Conservation (phyloP, 1,139 yeast genomes). For the Hemisphaericaspora lyxosophila region DNA sequence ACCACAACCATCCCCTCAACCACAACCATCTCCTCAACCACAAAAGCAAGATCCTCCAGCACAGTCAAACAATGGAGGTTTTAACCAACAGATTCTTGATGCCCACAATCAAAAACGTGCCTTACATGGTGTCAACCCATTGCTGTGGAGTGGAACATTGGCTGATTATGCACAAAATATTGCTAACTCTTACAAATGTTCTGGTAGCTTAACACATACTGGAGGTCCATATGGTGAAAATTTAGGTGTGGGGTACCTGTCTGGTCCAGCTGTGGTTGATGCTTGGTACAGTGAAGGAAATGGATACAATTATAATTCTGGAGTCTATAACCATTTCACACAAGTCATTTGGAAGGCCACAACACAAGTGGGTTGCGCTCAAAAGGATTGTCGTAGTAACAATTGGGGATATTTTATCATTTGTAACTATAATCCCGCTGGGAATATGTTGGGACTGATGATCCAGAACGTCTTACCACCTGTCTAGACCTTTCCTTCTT, state of each 20-base stretch:
- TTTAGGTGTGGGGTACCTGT: constrained; percentile 69
- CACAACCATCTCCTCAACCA: constrained; percentile 1
- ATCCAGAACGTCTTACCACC: constrained; percentile 47
- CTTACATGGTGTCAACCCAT: constrained; percentile 55
- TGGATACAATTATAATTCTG: constrained; percentile 50
- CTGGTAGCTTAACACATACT: constrained; percentile 66
- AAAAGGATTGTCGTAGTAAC: constrained; percentile 41
- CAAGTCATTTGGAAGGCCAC: constrained; percentile 80
- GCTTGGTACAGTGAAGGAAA: constrained; percentile 83
- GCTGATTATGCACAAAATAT: constrained; percentile 66
- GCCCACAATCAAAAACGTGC: constrained; percentile 73
- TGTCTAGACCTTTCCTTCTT: too few species aligned
- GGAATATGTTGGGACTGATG: constrained; percentile 47
- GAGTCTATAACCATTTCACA: constrained; percentile 68
- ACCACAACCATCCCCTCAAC: constrained; percentile 1
- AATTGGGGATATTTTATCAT: constrained; percentile 46
- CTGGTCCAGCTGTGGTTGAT: constrained; percentile 56
- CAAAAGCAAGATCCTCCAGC: not conserved
- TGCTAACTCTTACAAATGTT: constrained; percentile 69
- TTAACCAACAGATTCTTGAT: constrained; percentile 19
- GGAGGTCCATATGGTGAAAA: constrained; percentile 85
- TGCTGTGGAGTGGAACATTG: constrained; percentile 64
- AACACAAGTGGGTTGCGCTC: constrained; percentile 69
- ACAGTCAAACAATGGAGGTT: constrained; percentile 9
- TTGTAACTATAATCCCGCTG: constrained; percentile 49